These are phyloP conservation scores for Proliferodiscus dingleyae DNA, from an alignment of 2,329 filamentous ascomycete species.

Conservation along the genomic window DNA sequence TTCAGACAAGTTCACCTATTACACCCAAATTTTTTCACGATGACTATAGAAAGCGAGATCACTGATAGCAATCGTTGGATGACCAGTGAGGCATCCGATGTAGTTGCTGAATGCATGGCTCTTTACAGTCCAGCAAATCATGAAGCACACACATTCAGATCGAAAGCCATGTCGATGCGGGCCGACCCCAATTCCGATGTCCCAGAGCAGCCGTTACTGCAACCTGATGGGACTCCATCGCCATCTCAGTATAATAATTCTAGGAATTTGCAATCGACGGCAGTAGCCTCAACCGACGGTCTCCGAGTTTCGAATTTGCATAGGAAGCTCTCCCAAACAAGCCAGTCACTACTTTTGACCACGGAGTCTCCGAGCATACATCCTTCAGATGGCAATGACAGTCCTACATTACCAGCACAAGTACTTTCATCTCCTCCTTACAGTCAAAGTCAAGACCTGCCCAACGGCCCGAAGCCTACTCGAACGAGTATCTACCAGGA, in stretches of 20 bases:
- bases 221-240: conserved; percentile 20
- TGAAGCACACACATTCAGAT: conserved; percentile 13
- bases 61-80: conserved; percentile 72
- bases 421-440: conserved; percentile 44
- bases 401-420: conserved; percentile 56
- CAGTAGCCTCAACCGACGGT: conserved; percentile 34
- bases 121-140: conserved; percentile 42
- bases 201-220: conserved; percentile 24
- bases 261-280: conserved; percentile 49
- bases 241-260: conserved; percentile 40
- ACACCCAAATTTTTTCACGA: conserved; percentile 79
- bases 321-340: conserved; percentile 47
- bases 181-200: conserved; percentile 24
- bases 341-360: conserved; percentile 40
- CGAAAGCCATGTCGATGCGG: conserved; percentile 12
- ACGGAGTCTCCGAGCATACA: conserved; percentile 36
- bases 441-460: conserved; percentile 55
- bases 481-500: conserved; percentile 52
- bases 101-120: conserved; percentile 73
- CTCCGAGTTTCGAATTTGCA: conserved; percentile 35
- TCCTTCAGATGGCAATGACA: conserved; percentile 41
- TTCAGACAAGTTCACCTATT: conserved; percentile 70
- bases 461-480: conserved; percentile 54
- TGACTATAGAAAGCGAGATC: conserved; percentile 75
- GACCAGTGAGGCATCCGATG: conserved; percentile 72